phyloP scores from a whole-genome alignment of 345 rosid genomes.

The Citrus glauca region DNA sequence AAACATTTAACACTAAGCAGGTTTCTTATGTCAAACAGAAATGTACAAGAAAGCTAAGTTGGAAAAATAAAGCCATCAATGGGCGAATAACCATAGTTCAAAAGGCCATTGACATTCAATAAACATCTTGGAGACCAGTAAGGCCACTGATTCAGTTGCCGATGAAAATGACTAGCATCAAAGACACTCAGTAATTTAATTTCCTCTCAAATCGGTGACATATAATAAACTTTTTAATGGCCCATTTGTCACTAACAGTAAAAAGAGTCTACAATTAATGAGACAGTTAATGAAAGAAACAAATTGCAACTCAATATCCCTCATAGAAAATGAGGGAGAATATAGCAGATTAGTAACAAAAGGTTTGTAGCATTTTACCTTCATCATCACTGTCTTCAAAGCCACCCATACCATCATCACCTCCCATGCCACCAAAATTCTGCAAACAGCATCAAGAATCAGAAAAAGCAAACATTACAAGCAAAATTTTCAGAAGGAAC shows the following conservation, averaged over 20 bases:
- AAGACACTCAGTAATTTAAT: neutral
- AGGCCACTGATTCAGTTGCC: neutral
- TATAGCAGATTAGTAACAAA: neutral
- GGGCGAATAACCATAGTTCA: neutral
- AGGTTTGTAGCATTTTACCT: slow-evolving; percentile 37
- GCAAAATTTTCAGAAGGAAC: neutral
- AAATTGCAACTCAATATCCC: neutral
- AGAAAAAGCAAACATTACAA: neutral
- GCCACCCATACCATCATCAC: slow-evolving; percentile 51
- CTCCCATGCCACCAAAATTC: slow-evolving; percentile 40
- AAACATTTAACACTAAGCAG: neutral
- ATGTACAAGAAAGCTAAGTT: neutral
- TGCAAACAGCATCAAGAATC: slow-evolving; percentile 13
- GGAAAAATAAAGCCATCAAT: neutral
- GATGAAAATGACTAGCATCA: neutral
- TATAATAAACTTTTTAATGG: neutral
- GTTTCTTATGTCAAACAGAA: neutral
- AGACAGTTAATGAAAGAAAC: neutral
- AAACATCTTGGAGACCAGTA: neutral
- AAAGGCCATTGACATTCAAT: neutral
- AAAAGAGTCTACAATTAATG: neutral
- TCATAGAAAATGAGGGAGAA: neutral
- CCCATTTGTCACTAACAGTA: neutral
- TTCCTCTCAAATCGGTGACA: neutral
- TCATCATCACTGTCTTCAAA: slow-evolving; percentile 90